Percentiles rank a stretch among this genome's conserved stretches.
phyloP scores from a whole-genome alignment of 495 filamentous ascomycete genomes.

The Bryoglossum gracile region DNA sequence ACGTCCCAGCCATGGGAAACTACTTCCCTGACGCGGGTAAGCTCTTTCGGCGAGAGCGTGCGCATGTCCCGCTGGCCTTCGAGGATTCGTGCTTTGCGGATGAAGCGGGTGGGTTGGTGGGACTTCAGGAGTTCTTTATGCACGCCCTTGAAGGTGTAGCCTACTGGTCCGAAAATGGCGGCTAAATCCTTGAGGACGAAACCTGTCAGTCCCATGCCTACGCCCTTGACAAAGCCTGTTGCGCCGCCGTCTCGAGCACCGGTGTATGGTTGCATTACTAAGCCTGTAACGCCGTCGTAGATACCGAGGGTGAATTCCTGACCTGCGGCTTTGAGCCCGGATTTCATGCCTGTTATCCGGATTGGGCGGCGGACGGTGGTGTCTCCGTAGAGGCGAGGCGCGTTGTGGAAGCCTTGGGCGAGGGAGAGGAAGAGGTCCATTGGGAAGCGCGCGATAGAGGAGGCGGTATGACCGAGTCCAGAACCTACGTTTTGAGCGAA shows the following conservation, averaged over 20 bases:
- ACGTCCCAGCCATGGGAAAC: slow-evolving; percentile 37
- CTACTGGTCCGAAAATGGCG: slow-evolving; percentile 55
- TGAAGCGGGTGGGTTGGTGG: slow-evolving; percentile 38
- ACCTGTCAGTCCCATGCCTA: slow-evolving; percentile 69
- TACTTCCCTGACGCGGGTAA: slow-evolving; percentile 18
- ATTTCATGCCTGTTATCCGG: slow-evolving; percentile 59
- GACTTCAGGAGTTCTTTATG: slow-evolving; percentile 43
- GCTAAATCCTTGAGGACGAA: slow-evolving; percentile 64
- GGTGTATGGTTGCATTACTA: slow-evolving; percentile 57
- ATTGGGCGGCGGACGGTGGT: slow-evolving; percentile 40
- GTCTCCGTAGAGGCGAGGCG: slow-evolving; percentile 70
- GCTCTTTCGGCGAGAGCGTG: slow-evolving; percentile 27
- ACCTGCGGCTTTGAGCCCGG: slow-evolving; percentile 58
- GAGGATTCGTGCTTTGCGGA: slow-evolving; percentile 41
- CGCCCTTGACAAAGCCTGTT: slow-evolving; percentile 54
- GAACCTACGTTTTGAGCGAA: slow-evolving; percentile 37
- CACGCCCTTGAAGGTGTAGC: slow-evolving; percentile 60
- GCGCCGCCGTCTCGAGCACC: slow-evolving; percentile 53
- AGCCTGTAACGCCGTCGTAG: slow-evolving; percentile 64
- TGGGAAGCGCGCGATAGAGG: slow-evolving; percentile 35
- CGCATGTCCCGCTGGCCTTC: slow-evolving; percentile 37
- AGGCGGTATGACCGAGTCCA: slow-evolving; percentile 40
- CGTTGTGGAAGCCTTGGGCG: slow-evolving; percentile 73
- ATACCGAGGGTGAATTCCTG: slow-evolving; percentile 64
- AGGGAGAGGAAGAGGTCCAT: slow-evolving; percentile 68